These are phyloP conservation scores for Neckera pumila DNA, from an alignment of 225 moss, liverwort and hornwort genomes.

Conservation along the genomic window DNA sequence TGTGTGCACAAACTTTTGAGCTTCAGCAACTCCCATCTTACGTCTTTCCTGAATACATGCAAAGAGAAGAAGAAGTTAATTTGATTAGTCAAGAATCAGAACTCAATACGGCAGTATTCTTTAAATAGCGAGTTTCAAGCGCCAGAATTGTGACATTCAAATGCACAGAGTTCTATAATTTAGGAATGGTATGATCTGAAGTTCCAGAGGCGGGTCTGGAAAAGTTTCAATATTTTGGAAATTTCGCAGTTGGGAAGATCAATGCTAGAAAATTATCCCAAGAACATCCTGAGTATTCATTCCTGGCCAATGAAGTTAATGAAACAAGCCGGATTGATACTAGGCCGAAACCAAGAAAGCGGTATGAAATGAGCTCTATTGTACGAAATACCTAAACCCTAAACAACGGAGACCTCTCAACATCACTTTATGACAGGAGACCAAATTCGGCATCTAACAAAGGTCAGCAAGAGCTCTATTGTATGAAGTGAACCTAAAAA, in stretches of 20 bases:
- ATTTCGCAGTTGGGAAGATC: not conserved
- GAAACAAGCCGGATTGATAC: not conserved
- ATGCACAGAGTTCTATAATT: not conserved
- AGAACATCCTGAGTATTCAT: not conserved
- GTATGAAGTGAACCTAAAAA: not conserved
- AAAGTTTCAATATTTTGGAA: not conserved
- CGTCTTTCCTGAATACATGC: constrained; percentile 67
- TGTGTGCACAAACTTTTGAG: constrained; percentile 81
- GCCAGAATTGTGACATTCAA: not conserved
- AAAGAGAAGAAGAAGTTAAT: not conserved
- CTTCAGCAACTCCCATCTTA: constrained; percentile 84
- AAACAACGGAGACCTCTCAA: not conserved
- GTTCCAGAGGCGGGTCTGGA: not conserved
- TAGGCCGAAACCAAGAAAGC: not conserved
- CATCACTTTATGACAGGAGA: not conserved
- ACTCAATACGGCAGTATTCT: not conserved
- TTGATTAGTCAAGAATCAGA: not conserved
- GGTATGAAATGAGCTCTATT: not conserved
- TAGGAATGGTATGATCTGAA: not conserved
- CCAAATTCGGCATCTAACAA: not conserved
- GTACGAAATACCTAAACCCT: not conserved
- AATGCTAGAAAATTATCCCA: not conserved
- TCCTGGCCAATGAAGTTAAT: not conserved
- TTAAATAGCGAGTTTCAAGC: not conserved
- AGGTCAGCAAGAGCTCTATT: not conserved